These are phyloP conservation scores for Aphanomyces stellatus DNA, from an alignment of 352 stramenopile species.

Conservation along the genomic window DNA sequence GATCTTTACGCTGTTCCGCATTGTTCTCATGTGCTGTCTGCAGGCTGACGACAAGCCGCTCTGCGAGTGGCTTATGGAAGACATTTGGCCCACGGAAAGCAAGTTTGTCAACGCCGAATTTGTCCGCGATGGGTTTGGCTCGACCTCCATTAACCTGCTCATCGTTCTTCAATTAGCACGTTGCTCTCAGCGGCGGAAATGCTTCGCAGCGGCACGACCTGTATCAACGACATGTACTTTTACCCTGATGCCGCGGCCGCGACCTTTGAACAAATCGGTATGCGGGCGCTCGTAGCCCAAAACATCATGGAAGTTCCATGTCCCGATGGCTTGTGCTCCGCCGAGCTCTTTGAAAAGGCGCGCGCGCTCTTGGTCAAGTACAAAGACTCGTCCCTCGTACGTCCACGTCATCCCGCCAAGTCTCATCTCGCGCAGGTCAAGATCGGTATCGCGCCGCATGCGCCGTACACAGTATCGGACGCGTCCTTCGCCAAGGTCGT, in stretches of 20 bases:
- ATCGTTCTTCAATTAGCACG: slow-evolving; percentile 22
- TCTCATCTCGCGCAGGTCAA: slow-evolving; percentile 12
- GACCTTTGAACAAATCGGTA: slow-evolving; percentile 50
- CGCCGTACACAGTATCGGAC: slow-evolving; percentile 79
- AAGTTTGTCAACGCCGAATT: slow-evolving; percentile 67
- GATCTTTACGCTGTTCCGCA: not conserved
- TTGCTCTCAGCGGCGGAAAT: slow-evolving; percentile 79
- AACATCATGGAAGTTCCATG: slow-evolving; percentile 69
- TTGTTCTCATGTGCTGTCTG: too few species aligned
- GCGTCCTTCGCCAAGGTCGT: slow-evolving; percentile 35
- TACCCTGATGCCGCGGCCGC: slow-evolving; percentile 46
- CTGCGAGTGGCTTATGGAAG: slow-evolving; percentile 68
- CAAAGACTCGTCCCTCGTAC: slow-evolving; percentile 20
- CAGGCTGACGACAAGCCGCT: slow-evolving; percentile 76
- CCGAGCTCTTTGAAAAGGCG: slow-evolving; percentile 72
- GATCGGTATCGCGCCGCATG: slow-evolving; percentile 62
- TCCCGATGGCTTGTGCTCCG: slow-evolving; percentile 38
- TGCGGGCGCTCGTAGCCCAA: slow-evolving; percentile 58
- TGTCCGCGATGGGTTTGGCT: slow-evolving; percentile 44
- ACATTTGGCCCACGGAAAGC: slow-evolving; percentile 80
- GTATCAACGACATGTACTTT: slow-evolving; percentile 90
- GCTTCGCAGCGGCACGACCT: slow-evolving; percentile 78
- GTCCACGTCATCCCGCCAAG: too few species aligned
- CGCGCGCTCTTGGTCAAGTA: slow-evolving; percentile 52
- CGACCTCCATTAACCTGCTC: not conserved